Base-by-base conservation (phyloP, 306 rosid genomes). In the Fragaria iinumae region DNA sequence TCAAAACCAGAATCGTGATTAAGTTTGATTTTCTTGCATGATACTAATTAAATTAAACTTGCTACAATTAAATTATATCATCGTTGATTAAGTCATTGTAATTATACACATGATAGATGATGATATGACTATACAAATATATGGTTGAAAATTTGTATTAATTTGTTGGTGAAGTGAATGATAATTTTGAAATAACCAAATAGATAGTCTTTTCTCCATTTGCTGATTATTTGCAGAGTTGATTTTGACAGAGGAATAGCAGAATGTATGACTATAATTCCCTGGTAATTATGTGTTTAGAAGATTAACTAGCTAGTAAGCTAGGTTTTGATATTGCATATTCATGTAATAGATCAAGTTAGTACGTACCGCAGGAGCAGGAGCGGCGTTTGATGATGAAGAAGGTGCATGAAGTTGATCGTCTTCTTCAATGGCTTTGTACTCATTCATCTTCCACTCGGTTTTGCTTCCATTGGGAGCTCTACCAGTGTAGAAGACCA, bases 381-480 rank as follows among this genome's bases (percentile, higher is more conserved):
- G 16, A 7, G 79, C 0, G 17, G 36, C 25, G 10, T 49, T 57
- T 38, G 88, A 76, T 20, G 90, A 69, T 10, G 89, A 77, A 5
- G 82, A 29, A 14, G 44, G 48, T 13, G 65, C 60, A 4, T 2
- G 66, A 17, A 43, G 63, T 38, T 67, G 57, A 74, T 41, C 27
- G 5, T 80, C 67, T 20, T 27, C 53, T 52, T 83, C 66, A 44
- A 85, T 74, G 73, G 91, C 88, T 68, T 89, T 94, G 25, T 94
- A 94, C 76, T 94, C 98, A 3, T 94, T 94, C 95, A 94, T 92
- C 77, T 92, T 94, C 98, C 98, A 94, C n/a, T 90, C 91, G 2
- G 97, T 92, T 81, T 92, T 94, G 23, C 0, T 56, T 21, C 98
- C 98, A 1, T 73, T 76, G 0, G 97, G 96, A 47, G 97, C 97